Percentiles rank a stretch among this genome's conserved stretches.
These are phyloP conservation scores for Chrysanthemum seticuspe DNA, from an alignment of 129 eudicot genomes.

Conservation along the genomic window DNA sequence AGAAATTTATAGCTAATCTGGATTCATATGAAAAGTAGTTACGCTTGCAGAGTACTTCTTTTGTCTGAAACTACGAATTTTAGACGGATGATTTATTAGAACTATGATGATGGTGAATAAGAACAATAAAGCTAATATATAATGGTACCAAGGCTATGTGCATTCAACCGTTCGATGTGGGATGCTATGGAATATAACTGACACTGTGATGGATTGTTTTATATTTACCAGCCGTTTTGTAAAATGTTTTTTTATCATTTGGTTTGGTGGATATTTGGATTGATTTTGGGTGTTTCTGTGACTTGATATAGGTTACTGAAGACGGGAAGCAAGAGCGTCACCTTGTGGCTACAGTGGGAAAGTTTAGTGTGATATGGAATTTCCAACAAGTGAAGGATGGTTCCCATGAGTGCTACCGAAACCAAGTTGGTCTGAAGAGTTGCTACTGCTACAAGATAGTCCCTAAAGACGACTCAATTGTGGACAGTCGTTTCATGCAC, in stretches of 20 bases:
- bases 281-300: neutral
- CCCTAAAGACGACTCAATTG: conserved; percentile 79
- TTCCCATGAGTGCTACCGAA: conserved; percentile 76
- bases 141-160: no score
- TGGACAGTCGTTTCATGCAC: conserved; percentile 96
- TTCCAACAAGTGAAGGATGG: conserved; percentile 95
- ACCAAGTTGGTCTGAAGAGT: conserved; percentile 85
- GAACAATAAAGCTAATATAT: no score
- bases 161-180: no score
- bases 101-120: no score
- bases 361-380: conserved; percentile 95
- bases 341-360: conserved; percentile 84
- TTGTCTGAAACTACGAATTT: no score
- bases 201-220: no score
- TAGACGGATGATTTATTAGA: no score
- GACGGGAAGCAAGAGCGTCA: conserved; percentile 95
- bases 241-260: no score
- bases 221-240: no score
- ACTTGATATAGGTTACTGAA: conserved; percentile 64
- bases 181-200: no score
- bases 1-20: neutral
- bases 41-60: no score
- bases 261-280: neutral
- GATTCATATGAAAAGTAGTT: no score
- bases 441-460: conserved; percentile 96